Conservation (phyloP, 495 filamentous ascomycete species). For the Wilcoxina mikolae region DNA sequence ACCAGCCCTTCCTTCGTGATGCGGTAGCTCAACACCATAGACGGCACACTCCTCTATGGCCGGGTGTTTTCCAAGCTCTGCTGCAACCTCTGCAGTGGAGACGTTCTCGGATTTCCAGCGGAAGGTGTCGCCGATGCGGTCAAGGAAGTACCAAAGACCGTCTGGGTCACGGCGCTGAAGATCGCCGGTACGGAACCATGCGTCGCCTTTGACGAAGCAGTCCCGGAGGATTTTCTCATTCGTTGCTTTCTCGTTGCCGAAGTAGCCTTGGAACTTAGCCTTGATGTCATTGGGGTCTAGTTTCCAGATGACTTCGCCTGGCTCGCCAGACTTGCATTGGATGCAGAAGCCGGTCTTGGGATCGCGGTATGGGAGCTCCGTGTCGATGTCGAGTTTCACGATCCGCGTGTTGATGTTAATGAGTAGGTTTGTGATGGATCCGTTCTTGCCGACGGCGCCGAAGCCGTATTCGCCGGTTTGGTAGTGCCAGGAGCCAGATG, state of each 20-base stretch:
- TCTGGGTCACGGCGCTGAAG: constrained; percentile 56
- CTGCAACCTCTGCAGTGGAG: constrained; percentile 66
- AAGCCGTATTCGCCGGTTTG: constrained; percentile 57
- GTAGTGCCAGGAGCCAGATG: constrained; percentile 56
- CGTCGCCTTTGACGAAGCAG: constrained; percentile 56
- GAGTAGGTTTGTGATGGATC: constrained; percentile 43
- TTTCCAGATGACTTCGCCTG: constrained; percentile 66
- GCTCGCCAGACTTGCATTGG: constrained; percentile 42
- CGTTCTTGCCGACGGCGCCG: constrained; percentile 72
- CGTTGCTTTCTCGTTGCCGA: constrained; percentile 58
- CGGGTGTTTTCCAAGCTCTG: constrained; percentile 53
- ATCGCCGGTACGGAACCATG: constrained; percentile 78
- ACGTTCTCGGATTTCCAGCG: constrained; percentile 95
- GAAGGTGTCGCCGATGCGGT: constrained; percentile 88
- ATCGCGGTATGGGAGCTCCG: constrained; percentile 55
- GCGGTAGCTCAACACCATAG: constrained; percentile 68
- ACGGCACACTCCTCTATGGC: constrained; percentile 68
- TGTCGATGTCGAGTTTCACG: constrained; percentile 58
- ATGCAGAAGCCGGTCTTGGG: constrained; percentile 59
- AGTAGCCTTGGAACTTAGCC: constrained; percentile 73
- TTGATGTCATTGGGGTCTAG: constrained; percentile 52
- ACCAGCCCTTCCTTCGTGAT: constrained; percentile 75
- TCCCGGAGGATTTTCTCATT: constrained; percentile 58
- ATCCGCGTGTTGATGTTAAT: constrained; percentile 40
- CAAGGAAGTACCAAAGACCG: constrained; percentile 68